Base-by-base conservation (phyloP, 768 basidiomycete species). In the Cyclocybe cylindracea region DNA sequence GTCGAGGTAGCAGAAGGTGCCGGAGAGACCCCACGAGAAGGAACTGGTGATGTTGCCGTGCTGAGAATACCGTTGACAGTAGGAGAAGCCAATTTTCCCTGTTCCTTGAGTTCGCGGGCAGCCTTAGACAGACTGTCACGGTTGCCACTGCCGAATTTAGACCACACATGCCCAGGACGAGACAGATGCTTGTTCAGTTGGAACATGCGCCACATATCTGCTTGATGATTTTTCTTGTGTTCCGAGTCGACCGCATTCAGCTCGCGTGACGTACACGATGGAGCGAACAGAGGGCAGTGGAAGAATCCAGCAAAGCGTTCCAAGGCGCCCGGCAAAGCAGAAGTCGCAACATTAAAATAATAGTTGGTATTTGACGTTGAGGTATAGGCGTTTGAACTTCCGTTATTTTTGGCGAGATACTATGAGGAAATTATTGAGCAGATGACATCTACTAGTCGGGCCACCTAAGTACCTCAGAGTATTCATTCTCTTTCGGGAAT, bases 191-290 rank as follows among this genome's bases (percentile, higher is more conserved):
- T 98, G 70, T 90, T 91, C 19, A 98, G 71, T 67, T 99, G 96
- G 70, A 90, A 98, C 51, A 95, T 84, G n/a, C 96, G 84, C 90
- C 94, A 95, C 62, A 86, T 74, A 64, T 98, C 94, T 2, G 78
- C 73, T 66, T 96, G 95, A 42, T 90, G 83, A 65, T 98, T 99
- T 75, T 97, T 96, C 74, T 93, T 92, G 77, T 98, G 87, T 67
- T 99, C 97, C 0, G 93, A 96, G 66, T 99, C 89, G 38, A 99
- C 95, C 1, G 97, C 96, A 59, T 94, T 94, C 55, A 97, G 78
- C 71, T 99, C 96, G 32, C 94, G 84, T 24, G 83, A 78, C 0
- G 93, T 94, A 64, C 93, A 91, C 4, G 88, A 90, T 0, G 89
- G 83, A 1, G 84, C 67, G 63, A 99, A 98, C 38, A 96, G 78